Conservation (phyloP, 164 flowering plant genomes). For the Kalanchoe fedtschenkoi region DNA sequence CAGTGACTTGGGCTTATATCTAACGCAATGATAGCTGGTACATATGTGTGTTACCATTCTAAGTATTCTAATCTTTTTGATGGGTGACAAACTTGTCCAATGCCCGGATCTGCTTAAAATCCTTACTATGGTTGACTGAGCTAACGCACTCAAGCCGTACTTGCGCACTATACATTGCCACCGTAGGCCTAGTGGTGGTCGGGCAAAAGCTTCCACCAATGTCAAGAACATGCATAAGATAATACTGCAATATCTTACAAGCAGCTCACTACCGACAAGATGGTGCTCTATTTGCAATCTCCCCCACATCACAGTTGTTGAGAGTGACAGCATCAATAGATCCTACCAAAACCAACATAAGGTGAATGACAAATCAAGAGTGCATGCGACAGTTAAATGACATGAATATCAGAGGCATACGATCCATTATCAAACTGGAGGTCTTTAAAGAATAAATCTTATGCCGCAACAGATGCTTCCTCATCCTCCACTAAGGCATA, state of each 20-base stretch:
- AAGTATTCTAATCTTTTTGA: not conserved
- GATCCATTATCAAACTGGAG: not conserved
- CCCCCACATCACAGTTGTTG: not conserved
- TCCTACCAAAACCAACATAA: not conserved
- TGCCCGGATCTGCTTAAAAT: not conserved
- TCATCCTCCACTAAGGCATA: constrained; percentile 45
- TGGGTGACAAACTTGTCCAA: not conserved
- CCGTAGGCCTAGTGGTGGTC: too few relatives aligned
- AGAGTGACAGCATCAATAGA: not conserved
- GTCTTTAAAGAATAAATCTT: not conserved
- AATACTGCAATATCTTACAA: not conserved
- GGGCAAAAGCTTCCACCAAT: not conserved
- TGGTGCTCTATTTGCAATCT: not conserved
- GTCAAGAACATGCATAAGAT: not conserved
- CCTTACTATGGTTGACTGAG: not conserved
- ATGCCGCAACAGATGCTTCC: constrained; percentile 6
- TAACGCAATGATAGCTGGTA: too few relatives aligned
- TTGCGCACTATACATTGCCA: not conserved
- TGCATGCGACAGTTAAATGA: not conserved
- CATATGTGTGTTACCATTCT: too few relatives aligned
- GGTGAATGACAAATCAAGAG: not conserved
- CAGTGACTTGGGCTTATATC: too few relatives aligned
- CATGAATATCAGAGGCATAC: not conserved
- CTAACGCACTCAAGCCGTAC: not conserved
- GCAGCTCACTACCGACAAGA: not conserved